Percentiles rank a stretch among this genome's conserved stretches.
Evolutionary conservation across 2,329 filamentous ascomycete species (phyloP).

Genomic region (Anisogramma anomala): DNA sequence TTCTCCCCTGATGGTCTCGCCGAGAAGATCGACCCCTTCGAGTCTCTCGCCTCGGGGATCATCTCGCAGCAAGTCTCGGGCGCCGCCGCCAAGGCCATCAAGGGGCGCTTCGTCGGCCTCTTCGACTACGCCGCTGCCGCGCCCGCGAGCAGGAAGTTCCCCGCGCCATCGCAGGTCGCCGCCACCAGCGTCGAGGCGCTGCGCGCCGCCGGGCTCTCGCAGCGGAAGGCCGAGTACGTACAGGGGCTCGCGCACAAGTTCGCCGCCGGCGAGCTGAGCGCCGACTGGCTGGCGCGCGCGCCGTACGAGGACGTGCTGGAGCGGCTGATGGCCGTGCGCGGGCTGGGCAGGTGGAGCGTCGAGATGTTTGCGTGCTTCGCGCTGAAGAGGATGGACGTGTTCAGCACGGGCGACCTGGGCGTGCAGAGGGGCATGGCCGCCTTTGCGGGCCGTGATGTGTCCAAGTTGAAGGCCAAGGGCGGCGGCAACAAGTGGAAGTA

Average conservation of each 20-base stretch:
- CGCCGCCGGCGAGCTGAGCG: slow-evolving; percentile 58
- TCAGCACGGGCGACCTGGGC: slow-evolving; percentile 81
- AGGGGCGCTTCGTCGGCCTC: slow-evolving; percentile 67
- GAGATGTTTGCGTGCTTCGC: slow-evolving; percentile 98
- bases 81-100: slow-evolving; percentile 81
- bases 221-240: slow-evolving; percentile 93
- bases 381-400: slow-evolving; percentile 90
- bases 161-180: slow-evolving; percentile 63
- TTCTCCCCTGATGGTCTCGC: slow-evolving; percentile 76
- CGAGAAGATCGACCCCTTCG: slow-evolving; percentile 81
- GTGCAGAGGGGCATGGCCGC: slow-evolving; percentile 92
- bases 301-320: slow-evolving; percentile 78
- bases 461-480: slow-evolving; percentile 69
- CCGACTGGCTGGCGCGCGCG: slow-evolving; percentile 63
- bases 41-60: slow-evolving; percentile 71
- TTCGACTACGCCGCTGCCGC: slow-evolving; percentile 39
- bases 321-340: slow-evolving; percentile 72
- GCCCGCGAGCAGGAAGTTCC: slow-evolving; percentile 40
- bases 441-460: slow-evolving; percentile 71
- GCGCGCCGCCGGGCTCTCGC: slow-evolving; percentile 76
- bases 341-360: slow-evolving; percentile 80
- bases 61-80: slow-evolving; percentile 95
- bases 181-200: slow-evolving; percentile 52
- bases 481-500: slow-evolving; percentile 83
- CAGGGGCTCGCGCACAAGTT: slow-evolving; percentile 79